A percentile compares a stretch with the other conserved stretches of the same genome.
Evolutionary conservation across 768 basidiomycete species (phyloP).

Genomic region (Tulasnella sp.): DNA sequence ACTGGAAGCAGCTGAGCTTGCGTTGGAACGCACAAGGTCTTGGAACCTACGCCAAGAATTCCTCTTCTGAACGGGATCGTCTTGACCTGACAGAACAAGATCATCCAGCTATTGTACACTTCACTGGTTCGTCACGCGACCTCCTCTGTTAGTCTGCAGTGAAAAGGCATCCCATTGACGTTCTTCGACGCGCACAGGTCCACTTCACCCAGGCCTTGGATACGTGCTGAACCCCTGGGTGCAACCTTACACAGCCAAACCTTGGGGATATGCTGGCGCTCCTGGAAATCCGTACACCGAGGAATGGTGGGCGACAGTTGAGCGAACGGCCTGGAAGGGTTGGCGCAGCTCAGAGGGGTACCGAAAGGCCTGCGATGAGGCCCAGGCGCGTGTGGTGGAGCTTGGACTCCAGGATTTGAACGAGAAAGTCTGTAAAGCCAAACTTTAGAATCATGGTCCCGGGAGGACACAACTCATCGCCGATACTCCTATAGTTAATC

Average conservation of each 20-base stretch:
- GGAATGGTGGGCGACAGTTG: conserved; percentile 39
- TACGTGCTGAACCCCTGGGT: conserved; percentile 41
- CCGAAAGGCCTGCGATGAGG: background rate
- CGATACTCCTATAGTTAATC: too few relatives aligned
- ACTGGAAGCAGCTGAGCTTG: conserved; percentile 36
- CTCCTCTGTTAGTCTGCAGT: too few relatives aligned
- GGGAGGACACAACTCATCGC: too few relatives aligned
- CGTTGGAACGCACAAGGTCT: conserved; percentile 49
- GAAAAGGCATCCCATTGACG: too few relatives aligned
- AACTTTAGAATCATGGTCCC: too few relatives aligned
- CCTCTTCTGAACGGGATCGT: conserved; percentile 29
- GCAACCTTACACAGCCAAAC: conserved; percentile 41
- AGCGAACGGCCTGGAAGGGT: conserved; percentile 35
- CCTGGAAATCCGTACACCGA: conserved; percentile 40
- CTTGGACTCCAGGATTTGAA: background rate
- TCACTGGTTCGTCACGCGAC: conserved; percentile 24
- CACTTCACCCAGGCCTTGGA: conserved; percentile 38
- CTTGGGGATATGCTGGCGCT: conserved; percentile 46
- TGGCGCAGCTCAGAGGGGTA: background rate
- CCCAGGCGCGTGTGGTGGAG: background rate
- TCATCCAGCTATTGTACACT: conserved; percentile 40
- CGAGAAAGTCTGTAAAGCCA: too few relatives aligned
- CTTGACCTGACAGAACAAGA: conserved; percentile 30
- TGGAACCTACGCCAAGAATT: conserved; percentile 39
- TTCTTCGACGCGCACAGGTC: conserved; percentile 36